These are phyloP conservation scores for Pseudonectria buxi DNA, from an alignment of 2,329 filamentous ascomycete species.

Conservation along the genomic window DNA sequence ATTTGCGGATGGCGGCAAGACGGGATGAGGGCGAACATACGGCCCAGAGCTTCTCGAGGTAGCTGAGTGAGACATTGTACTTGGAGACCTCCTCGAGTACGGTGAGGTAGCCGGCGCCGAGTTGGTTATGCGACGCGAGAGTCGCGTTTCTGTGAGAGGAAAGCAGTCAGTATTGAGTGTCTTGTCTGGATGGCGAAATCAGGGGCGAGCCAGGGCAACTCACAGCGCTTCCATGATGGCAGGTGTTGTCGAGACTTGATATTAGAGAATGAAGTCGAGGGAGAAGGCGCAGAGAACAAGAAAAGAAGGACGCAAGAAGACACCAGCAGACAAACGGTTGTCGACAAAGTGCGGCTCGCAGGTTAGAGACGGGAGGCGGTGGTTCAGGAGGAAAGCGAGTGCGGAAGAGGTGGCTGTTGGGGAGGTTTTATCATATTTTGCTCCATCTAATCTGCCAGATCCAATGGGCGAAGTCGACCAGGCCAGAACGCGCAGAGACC, in stretches of 20 bases:
- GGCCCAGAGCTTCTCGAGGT: slow-evolving; percentile 83
- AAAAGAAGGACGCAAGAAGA: slow-evolving; percentile 10
- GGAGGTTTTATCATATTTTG: slow-evolving; percentile 27
- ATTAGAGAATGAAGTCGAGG: slow-evolving; percentile 2
- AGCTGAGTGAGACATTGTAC: slow-evolving; percentile 79
- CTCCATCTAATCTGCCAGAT: slow-evolving; percentile 12
- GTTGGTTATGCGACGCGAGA: slow-evolving; percentile 39
- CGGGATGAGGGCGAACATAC: slow-evolving; percentile 38
- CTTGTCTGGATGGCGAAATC: slow-evolving; percentile 5
- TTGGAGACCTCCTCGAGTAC: slow-evolving; percentile 59
- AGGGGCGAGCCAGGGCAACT: slow-evolving; percentile 13
- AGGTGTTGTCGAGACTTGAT: slow-evolving; percentile 6
- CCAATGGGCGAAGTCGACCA: slow-evolving; percentile 11
- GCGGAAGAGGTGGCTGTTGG: slow-evolving; percentile 16
- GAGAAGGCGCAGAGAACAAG: slow-evolving; percentile 3
- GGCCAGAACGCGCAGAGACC: slow-evolving; percentile 8
- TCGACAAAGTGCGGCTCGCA: slow-evolving; percentile 14
- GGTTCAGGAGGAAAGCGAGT: slow-evolving; percentile 15
- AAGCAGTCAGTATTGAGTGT: slow-evolving; percentile 1
- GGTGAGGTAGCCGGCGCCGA: slow-evolving; percentile 42
- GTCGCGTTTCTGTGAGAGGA: slow-evolving; percentile 44
- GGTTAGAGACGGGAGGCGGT: slow-evolving; percentile 18
- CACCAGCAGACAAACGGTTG: slow-evolving; percentile 17
- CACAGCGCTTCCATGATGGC: slow-evolving; percentile 20
- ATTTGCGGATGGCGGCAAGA: slow-evolving; percentile 1